Conservation (phyloP, 371 early-diverging fungal genomes). For the Mortierella sp. region DNA sequence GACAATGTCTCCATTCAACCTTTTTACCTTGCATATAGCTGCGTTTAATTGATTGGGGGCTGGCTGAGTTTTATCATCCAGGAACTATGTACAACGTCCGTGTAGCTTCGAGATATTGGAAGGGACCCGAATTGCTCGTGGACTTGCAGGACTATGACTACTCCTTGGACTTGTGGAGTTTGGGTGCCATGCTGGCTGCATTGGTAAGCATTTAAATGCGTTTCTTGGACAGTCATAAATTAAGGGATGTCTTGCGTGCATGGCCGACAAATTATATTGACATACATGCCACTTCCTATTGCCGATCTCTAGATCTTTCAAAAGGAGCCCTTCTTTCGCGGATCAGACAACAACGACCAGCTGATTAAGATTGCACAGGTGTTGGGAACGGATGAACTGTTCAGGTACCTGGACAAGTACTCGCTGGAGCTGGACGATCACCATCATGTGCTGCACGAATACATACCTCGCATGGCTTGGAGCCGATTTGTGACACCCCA, state of each 20-base stretch:
- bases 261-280: background rate
- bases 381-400: slow-evolving; percentile 93
- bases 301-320: slow-evolving; percentile 84
- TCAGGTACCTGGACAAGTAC: slow-evolving; percentile 94
- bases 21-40: slow-evolving; percentile 64
- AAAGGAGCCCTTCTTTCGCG: slow-evolving; percentile 99
- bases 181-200: slow-evolving; percentile 99
- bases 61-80: slow-evolving; percentile 99
- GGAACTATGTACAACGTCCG: slow-evolving; percentile 98
- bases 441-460: slow-evolving; percentile 83
- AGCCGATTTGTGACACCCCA: slow-evolving; percentile 84
- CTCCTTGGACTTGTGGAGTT: slow-evolving; percentile 99
- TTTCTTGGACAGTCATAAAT: background rate
- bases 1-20: background rate
- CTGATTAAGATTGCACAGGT: slow-evolving; percentile 97
- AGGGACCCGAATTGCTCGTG: slow-evolving; percentile 99
- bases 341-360: slow-evolving; percentile 98
- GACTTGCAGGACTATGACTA: slow-evolving; percentile 99
- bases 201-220: slow-evolving; percentile 71
- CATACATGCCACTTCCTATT: background rate
- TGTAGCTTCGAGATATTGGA: slow-evolving; percentile 99
- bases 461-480: slow-evolving; percentile 95
- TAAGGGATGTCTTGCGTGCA: background rate
- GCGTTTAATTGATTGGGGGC: slow-evolving; percentile 99
- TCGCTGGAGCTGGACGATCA: slow-evolving; percentile 87